Conservation (phyloP, 2,329 filamentous ascomycete species). For the Thermochaetoides dissita region DNA sequence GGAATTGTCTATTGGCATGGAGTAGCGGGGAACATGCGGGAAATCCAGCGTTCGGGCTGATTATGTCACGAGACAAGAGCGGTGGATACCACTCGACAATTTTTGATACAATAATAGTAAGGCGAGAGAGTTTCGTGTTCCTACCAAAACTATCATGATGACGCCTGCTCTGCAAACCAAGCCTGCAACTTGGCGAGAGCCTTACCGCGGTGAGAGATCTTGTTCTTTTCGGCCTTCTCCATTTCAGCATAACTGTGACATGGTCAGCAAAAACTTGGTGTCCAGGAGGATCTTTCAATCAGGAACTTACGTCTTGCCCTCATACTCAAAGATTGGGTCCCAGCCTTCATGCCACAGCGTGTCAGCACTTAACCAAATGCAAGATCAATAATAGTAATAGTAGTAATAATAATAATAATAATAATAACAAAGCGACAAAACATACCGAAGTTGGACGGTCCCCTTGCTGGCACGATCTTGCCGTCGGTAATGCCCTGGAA, state of each 20-base stretch:
- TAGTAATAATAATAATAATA: too few species aligned
- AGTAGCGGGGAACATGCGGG: too few species aligned
- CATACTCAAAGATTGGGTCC: slow-evolving; percentile 92
- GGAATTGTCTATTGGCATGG: too few species aligned
- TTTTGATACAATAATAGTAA: too few species aligned
- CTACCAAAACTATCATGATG: slow-evolving; percentile 7
- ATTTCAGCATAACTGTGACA: slow-evolving; percentile 69
- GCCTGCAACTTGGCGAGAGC: slow-evolving; percentile 75
- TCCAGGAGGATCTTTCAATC: too few species aligned
- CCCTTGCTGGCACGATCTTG: slow-evolving; percentile 72
- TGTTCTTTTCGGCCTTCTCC: slow-evolving; percentile 77
- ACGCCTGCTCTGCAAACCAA: slow-evolving; percentile 50
- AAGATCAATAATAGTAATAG: background rate
- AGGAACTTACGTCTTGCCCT: slow-evolving; percentile 58
- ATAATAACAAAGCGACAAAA: slow-evolving; percentile 6
- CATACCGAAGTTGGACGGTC: slow-evolving; percentile 70
- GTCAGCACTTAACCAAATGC: background rate
- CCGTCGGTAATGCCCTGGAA: slow-evolving; percentile 85
- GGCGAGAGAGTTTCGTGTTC: background rate
- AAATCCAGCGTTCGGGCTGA: too few species aligned
- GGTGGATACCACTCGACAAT: background rate
- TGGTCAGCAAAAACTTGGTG: too few species aligned
- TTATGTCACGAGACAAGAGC: too few species aligned
- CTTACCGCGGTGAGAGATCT: slow-evolving; percentile 77
- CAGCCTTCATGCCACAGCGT: slow-evolving; percentile 42